Conservation (phyloP, 2,329 filamentous ascomycete genomes). For the Epichloe coenophiala region DNA sequence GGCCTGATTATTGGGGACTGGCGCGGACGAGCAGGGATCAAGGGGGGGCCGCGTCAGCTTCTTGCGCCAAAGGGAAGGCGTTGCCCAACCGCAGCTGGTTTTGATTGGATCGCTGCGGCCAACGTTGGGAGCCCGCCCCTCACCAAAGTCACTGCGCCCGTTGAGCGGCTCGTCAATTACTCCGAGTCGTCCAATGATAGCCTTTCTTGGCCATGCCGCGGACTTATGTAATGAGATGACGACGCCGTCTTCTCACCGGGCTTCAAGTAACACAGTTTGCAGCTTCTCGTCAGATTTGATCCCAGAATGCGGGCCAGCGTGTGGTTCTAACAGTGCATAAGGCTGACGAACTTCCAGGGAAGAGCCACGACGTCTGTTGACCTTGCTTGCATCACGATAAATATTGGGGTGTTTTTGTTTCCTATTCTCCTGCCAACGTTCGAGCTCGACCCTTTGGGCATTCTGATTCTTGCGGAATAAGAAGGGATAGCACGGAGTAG, state of each 20-base stretch:
- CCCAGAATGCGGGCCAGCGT: not conserved
- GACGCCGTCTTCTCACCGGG: conserved; percentile 1
- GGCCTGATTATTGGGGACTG: not conserved
- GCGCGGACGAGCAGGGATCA: conserved; percentile 9
- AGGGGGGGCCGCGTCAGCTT: conserved; percentile 15
- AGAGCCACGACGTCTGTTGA: conserved; percentile 4
- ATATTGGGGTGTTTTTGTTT: too few species aligned
- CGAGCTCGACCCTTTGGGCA: too few species aligned
- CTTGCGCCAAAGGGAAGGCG: conserved; percentile 1
- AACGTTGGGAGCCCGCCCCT: not conserved
- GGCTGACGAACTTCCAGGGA: conserved; percentile 10
- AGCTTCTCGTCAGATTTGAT: not conserved
- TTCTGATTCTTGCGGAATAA: not conserved
- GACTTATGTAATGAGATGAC: conserved; percentile 4
- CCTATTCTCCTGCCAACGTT: too few species aligned
- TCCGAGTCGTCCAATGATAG: not conserved
- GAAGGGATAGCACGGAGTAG: not conserved
- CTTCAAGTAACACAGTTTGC: not conserved
- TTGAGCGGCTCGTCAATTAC: not conserved
- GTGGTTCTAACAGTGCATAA: conserved; percentile 2
- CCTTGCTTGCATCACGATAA: not conserved
- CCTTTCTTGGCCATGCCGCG: not conserved
- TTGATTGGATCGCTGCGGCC: not conserved
- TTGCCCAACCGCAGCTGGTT: not conserved
- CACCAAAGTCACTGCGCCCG: not conserved